Evolutionary conservation across 768 basidiomycete genomes (phyloP).

Genomic region (Tulasnella sp.): DNA sequence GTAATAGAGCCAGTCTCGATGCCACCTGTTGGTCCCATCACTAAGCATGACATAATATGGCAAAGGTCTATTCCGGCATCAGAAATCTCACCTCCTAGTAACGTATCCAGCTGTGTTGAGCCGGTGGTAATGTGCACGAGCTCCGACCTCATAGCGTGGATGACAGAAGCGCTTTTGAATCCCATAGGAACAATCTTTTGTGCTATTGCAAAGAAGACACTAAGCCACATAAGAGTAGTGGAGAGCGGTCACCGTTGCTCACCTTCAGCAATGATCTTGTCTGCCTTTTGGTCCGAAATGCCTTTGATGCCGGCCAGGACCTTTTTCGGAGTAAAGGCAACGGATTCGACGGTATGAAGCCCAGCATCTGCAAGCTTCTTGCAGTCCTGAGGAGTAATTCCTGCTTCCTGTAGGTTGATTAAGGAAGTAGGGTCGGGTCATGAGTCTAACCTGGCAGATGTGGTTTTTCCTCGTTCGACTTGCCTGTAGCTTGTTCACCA

Average conservation of each 20-base stretch:
- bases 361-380: conserved; percentile 94
- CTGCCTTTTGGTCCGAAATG: conserved; percentile 94
- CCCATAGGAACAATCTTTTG: conserved; percentile 95
- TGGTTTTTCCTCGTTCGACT: conserved; percentile 33
- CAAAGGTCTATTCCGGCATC: too few species aligned
- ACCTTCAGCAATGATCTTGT: conserved; percentile 94
- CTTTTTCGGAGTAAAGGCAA: conserved; percentile 97
- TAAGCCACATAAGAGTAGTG: background rate
- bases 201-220: conserved; percentile 48
- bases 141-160: conserved; percentile 91
- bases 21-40: conserved; percentile 56
- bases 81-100: conserved; percentile 70
- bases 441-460: background rate
- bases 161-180: conserved; percentile 96
- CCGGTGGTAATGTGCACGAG: conserved; percentile 96
- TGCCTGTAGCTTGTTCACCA: conserved; percentile 63
- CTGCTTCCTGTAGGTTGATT: conserved; percentile 61
- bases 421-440: background rate
- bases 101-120: conserved; percentile 90
- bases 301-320: conserved; percentile 86
- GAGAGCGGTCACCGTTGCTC: conserved; percentile 32
- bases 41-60: background rate
- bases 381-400: conserved; percentile 84
- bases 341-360: conserved; percentile 88
- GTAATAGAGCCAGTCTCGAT: conserved; percentile 99